Evolutionary conservation across 306 rosid species (phyloP).

Genomic region (Prunus fruticosa): DNA sequence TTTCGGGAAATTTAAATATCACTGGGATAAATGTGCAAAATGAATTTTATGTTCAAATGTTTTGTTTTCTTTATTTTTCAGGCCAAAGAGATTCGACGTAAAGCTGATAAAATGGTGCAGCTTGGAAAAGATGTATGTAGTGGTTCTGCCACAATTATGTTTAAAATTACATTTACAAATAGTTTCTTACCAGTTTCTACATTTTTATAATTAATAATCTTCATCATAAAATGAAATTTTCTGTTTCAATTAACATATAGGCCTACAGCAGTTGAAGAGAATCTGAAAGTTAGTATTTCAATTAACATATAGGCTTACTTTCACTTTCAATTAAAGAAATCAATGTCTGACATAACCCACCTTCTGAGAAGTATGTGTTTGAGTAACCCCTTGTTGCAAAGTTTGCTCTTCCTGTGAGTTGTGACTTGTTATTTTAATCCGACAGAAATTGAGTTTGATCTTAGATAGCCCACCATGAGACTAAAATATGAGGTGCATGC

Average conservation of each 20-base stretch:
- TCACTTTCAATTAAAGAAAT: neutral
- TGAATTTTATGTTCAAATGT: neutral
- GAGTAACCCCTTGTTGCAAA: neutral
- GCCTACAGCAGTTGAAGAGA: neutral
- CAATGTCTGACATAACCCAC: neutral
- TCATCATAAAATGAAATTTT: neutral
- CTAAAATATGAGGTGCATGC: neutral
- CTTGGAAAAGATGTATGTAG: constrained; percentile 83
- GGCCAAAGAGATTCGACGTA: constrained; percentile 93
- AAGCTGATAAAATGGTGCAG: constrained; percentile 88
- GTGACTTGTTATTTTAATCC: neutral
- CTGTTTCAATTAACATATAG: neutral
- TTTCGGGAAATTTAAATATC: neutral
- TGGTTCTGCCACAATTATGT: neutral
- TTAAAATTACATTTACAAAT: neutral
- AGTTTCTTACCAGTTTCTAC: neutral
- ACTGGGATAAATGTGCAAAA: neutral
- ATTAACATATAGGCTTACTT: neutral
- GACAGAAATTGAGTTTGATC: neutral
- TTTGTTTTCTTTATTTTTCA: constrained; percentile 18
- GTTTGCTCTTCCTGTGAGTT: neutral
- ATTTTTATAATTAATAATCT: neutral
- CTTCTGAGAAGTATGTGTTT: neutral
- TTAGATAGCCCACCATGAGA: neutral
- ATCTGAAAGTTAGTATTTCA: neutral